Evolutionary conservation across 805 yeast genomes (phyloP).

Genomic region (Candida chilensis): DNA sequence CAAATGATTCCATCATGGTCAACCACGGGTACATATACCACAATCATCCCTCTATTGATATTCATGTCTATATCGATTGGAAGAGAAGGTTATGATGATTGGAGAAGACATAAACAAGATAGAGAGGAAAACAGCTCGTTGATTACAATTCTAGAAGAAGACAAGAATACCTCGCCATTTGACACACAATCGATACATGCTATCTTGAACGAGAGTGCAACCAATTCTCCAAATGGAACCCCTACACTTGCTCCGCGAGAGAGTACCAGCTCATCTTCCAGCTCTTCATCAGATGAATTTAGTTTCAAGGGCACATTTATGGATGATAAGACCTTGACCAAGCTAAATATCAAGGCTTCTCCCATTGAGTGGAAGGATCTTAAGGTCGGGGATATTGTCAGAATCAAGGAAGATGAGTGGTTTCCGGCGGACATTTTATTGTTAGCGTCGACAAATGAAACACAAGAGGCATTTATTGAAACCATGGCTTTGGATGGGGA

Average conservation of each 20-base stretch:
- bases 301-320: too few species aligned
- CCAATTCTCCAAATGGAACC: too few species aligned
- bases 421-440: constrained; percentile 87
- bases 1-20: constrained; percentile 98
- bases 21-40: constrained; percentile 91
- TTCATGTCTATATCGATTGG: constrained; percentile 85
- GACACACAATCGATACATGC: constrained; percentile 28
- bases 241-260: too few species aligned
- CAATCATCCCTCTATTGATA: constrained; percentile 79
- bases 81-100: constrained; percentile 92
- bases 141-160: constrained; percentile 9
- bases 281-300: too few species aligned
- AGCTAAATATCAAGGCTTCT: constrained; percentile 22
- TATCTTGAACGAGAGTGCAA: constrained; percentile 22
- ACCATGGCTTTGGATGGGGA: constrained; percentile 99
- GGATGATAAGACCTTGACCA: constrained; percentile 8
- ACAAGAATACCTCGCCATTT: constrained; percentile 13
- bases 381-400: constrained; percentile 80
- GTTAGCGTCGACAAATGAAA: constrained; percentile 58
- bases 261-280: too few species aligned
- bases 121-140: constrained; percentile 64
- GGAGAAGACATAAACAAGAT: constrained; percentile 79
- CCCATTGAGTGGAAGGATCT: constrained; percentile 60
- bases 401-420: constrained; percentile 75
- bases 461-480: constrained; percentile 66